Evolutionary conservation across 2,329 filamentous ascomycete species (phyloP).

Genomic region (Zasmidium citrigriseum): DNA sequence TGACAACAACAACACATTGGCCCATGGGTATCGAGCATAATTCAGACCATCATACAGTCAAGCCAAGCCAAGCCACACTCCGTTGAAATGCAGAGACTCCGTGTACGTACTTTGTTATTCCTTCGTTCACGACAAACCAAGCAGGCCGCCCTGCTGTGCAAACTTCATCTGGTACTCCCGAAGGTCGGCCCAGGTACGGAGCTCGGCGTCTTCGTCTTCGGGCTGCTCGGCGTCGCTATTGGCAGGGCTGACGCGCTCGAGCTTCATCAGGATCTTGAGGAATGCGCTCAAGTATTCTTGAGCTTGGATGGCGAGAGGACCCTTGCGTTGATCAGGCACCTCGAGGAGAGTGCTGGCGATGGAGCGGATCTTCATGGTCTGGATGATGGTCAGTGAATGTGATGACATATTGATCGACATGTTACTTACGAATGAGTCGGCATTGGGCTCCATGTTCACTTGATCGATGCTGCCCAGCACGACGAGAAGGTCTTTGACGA

Average conservation of each 20-base stretch:
- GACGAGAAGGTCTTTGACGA: slow-evolving; percentile 75
- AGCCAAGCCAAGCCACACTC: background rate
- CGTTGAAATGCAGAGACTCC: background rate
- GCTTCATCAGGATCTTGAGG: slow-evolving; percentile 70
- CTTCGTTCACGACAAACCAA: slow-evolving; percentile 27
- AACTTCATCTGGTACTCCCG: slow-evolving; percentile 76
- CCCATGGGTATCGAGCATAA: slow-evolving; percentile 7
- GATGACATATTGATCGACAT: background rate
- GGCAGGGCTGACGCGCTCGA: slow-evolving; percentile 64
- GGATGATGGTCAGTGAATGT: slow-evolving; percentile 10
- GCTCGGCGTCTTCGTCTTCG: slow-evolving; percentile 71
- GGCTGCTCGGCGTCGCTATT: slow-evolving; percentile 44
- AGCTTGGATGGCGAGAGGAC: slow-evolving; percentile 57
- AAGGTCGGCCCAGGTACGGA: slow-evolving; percentile 76
- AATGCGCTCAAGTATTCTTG: slow-evolving; percentile 73
- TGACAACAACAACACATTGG: background rate
- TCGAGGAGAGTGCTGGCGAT: slow-evolving; percentile 79
- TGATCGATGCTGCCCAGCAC: slow-evolving; percentile 78
- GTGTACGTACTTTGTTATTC: background rate
- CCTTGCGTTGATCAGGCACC: slow-evolving; percentile 55
- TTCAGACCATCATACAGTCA: background rate
- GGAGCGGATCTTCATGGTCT: slow-evolving; percentile 81
- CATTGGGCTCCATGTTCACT: slow-evolving; percentile 78
- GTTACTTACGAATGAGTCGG: slow-evolving; percentile 61
- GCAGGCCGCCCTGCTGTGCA: slow-evolving; percentile 63